These are phyloP conservation scores for Aspergillus chevalieri DNA, from an alignment of 2,329 filamentous ascomycete species.

Conservation along the genomic window DNA sequence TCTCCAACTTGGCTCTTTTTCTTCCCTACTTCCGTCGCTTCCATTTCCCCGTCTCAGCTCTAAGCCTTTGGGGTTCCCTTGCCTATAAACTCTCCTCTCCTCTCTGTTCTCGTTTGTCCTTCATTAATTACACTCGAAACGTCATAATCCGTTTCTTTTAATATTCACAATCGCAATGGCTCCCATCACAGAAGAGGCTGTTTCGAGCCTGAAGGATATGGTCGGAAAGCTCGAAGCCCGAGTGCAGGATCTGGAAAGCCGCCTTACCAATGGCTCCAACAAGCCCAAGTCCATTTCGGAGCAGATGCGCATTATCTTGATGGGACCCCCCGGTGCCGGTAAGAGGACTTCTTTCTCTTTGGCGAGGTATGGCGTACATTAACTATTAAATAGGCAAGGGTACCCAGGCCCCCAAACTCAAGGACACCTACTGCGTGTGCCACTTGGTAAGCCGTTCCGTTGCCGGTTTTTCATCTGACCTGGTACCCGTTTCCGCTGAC, in stretches of 20 bases:
- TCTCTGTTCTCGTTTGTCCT: not conserved
- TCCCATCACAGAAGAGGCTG: conserved; percentile 71
- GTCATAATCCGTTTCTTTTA: conserved; percentile 11
- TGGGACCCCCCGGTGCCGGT: conserved; percentile 97
- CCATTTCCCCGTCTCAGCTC: conserved; percentile 24
- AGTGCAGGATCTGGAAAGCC: conserved; percentile 76
- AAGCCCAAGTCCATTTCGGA: conserved; percentile 48
- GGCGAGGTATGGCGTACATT: not conserved
- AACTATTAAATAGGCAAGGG: conserved; percentile 69
- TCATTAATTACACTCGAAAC: not conserved
- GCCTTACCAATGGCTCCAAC: conserved; percentile 52
- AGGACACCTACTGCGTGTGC: conserved; percentile 96
- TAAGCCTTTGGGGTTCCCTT: not conserved
- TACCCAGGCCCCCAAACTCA: conserved; percentile 95
- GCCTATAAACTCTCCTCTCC: not conserved
- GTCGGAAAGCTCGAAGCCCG: conserved; percentile 78
- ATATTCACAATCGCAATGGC: conserved; percentile 59
- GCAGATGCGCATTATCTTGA: conserved; percentile 90
- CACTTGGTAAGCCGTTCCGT: conserved; percentile 65
- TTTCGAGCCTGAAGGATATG: conserved; percentile 77
- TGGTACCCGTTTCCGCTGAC: not conserved
- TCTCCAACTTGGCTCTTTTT: conserved; percentile 11
- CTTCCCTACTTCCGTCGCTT: conserved; percentile 15
- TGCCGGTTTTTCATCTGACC: conserved; percentile 1
- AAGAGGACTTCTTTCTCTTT: conserved; percentile 19